Conservation (phyloP, 768 basidiomycete genomes). For the Crassisporium funariophilum region DNA sequence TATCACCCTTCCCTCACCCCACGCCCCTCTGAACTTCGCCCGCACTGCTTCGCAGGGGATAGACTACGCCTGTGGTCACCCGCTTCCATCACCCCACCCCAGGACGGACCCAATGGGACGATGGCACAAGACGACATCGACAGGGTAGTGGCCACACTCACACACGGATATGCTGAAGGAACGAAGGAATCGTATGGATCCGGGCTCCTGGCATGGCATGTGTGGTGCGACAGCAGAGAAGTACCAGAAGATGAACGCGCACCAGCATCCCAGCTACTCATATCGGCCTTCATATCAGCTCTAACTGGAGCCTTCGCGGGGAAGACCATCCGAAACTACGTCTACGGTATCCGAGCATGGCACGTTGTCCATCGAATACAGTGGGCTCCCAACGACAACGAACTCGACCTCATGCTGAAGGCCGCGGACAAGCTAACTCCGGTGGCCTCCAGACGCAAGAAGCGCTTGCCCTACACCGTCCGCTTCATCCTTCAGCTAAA, state of each 20-base stretch:
- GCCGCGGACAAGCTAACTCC: slow-evolving; percentile 32
- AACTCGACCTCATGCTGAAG: slow-evolving; percentile 29
- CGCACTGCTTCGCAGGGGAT: slow-evolving; percentile 27
- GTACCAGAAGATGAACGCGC: slow-evolving; percentile 1
- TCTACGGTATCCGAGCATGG: slow-evolving; percentile 5
- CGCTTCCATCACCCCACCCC: background rate
- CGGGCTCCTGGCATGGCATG: slow-evolving; percentile 37
- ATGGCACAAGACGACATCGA: background rate
- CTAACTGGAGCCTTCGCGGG: slow-evolving; percentile 1
- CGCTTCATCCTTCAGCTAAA: slow-evolving; percentile 19
- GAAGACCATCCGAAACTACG: slow-evolving; percentile 1
- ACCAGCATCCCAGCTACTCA: background rate
- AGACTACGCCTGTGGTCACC: slow-evolving; percentile 29
- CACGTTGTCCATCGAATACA: slow-evolving; percentile 3
- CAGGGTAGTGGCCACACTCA: background rate
- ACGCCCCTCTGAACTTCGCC: slow-evolving; percentile 19
- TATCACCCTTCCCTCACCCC: background rate
- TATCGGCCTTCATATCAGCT: background rate
- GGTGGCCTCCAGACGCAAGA: slow-evolving; percentile 24
- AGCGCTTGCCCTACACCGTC: slow-evolving; percentile 31
- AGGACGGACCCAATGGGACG: slow-evolving; percentile 13
- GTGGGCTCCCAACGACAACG: slow-evolving; percentile 1
- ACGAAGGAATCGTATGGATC: slow-evolving; percentile 38
- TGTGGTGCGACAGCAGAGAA: background rate
- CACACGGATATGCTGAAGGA: slow-evolving; percentile 23